phyloP scores from a whole-genome alignment of 2,329 filamentous ascomycete species.

The Elsinoe arachidis region DNA sequence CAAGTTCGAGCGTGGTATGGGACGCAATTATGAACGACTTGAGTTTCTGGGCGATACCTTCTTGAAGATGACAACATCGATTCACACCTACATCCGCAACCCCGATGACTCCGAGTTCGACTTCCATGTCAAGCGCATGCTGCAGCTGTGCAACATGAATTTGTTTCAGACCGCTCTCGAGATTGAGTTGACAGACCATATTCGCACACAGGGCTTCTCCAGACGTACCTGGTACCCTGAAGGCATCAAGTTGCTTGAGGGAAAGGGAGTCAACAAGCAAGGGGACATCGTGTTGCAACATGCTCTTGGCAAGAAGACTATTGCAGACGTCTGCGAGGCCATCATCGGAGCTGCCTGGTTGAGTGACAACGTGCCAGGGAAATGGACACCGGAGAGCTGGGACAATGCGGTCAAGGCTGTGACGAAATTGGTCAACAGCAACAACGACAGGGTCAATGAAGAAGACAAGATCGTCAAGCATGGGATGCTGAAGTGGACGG shows the following conservation, averaged over 20 bases:
- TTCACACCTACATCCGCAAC: constrained; percentile 69
- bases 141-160: constrained; percentile 84
- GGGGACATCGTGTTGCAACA: constrained; percentile 21
- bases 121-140: constrained; percentile 85
- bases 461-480: constrained; percentile 38
- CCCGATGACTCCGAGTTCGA: constrained; percentile 75
- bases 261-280: constrained; percentile 53
- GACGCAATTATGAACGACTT: constrained; percentile 85
- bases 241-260: constrained; percentile 61
- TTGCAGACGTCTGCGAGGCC: constrained; percentile 91
- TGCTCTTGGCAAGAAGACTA: constrained; percentile 38
- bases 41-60: constrained; percentile 93
- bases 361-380: constrained; percentile 38
- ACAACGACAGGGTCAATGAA: constrained; percentile 33
- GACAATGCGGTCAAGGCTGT: constrained; percentile 57
- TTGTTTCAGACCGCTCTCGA: constrained; percentile 68
- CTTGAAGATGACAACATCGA: constrained; percentile 90
- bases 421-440: constrained; percentile 58
- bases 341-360: constrained; percentile 78
- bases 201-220: constrained; percentile 76
- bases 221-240: constrained; percentile 82
- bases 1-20: constrained; percentile 77
- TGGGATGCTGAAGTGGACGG: constrained; percentile 56
- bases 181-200: constrained; percentile 60
- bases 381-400: constrained; percentile 42